Evolutionary conservation across 106 monocot genomes (phyloP).

Genomic region (Dactylorhiza incarnata): DNA sequence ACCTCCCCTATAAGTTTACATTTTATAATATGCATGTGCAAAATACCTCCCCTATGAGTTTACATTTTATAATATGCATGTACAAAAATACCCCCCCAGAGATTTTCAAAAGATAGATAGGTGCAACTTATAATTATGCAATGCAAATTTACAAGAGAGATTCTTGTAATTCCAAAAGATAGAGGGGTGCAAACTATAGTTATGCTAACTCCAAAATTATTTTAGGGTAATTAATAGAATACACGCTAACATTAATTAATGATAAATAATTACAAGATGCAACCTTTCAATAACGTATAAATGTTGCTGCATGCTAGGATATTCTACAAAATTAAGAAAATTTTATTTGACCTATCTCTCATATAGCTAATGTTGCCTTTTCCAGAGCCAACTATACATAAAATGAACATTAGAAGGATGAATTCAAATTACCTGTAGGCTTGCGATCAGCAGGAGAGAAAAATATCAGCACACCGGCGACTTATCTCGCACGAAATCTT

Average conservation of each 20-base stretch:
- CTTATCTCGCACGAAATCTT: not conserved
- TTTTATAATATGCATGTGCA: too few relatives aligned
- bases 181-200: too few relatives aligned
- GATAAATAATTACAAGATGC: not conserved
- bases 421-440: not conserved
- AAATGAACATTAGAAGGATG: not conserved
- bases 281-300: not conserved
- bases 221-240: too few relatives aligned
- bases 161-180: too few relatives aligned
- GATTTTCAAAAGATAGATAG: too few relatives aligned
- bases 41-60: too few relatives aligned
- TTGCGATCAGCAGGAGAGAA: not conserved
- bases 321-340: not conserved
- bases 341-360: not conserved
- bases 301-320: not conserved
- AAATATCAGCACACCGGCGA: not conserved
- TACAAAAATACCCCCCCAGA: too few relatives aligned
- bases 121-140: too few relatives aligned
- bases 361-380: not conserved
- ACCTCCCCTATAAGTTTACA: too few relatives aligned
- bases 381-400: not conserved
- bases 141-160: too few relatives aligned
- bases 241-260: not conserved
- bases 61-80: too few relatives aligned
- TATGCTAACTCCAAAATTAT: too few relatives aligned